Conservation (phyloP, 345 rosid species). For the Schrenkiella parvula region DNA sequence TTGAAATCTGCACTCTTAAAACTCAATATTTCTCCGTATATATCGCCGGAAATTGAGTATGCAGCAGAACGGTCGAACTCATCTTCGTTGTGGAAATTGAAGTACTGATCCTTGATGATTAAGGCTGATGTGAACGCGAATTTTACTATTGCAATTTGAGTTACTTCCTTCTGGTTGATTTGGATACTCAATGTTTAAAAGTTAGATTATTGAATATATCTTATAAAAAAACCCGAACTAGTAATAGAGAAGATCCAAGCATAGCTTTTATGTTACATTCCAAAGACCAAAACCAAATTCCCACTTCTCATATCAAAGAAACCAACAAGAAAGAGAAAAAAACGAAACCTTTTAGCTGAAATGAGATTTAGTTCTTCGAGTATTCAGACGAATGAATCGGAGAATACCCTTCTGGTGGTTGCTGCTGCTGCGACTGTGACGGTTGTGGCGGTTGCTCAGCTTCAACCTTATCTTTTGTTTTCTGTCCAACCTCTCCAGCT, state of each 20-base stretch:
- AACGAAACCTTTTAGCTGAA: neutral
- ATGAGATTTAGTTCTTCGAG: constrained; percentile 30
- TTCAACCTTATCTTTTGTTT: constrained; percentile 70
- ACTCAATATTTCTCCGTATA: constrained; percentile 31
- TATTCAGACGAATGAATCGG: constrained; percentile 35
- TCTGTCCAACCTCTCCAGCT: constrained; percentile 86
- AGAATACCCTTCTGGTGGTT: constrained; percentile 42
- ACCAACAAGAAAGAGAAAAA: constrained; percentile 8
- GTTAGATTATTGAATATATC: neutral
- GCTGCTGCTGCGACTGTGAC: constrained; percentile 20
- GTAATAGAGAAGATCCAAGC: constrained; percentile 7
- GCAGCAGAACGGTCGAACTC: constrained; percentile 64
- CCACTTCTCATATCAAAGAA: constrained; percentile 9
- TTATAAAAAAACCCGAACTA: neutral
- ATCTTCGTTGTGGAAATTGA: constrained; percentile 60
- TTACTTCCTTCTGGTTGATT: neutral
- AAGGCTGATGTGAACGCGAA: neutral
- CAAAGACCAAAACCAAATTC: constrained; percentile 19
- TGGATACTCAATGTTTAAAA: neutral
- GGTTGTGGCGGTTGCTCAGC: constrained; percentile 46
- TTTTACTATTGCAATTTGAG: neutral
- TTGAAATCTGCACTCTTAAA: constrained; percentile 38
- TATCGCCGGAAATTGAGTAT: constrained; percentile 42
- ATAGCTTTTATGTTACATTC: constrained; percentile 16
- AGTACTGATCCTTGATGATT: constrained; percentile 33